Conservation (phyloP, 768 basidiomycete species). For the Mycena kentingensis region DNA sequence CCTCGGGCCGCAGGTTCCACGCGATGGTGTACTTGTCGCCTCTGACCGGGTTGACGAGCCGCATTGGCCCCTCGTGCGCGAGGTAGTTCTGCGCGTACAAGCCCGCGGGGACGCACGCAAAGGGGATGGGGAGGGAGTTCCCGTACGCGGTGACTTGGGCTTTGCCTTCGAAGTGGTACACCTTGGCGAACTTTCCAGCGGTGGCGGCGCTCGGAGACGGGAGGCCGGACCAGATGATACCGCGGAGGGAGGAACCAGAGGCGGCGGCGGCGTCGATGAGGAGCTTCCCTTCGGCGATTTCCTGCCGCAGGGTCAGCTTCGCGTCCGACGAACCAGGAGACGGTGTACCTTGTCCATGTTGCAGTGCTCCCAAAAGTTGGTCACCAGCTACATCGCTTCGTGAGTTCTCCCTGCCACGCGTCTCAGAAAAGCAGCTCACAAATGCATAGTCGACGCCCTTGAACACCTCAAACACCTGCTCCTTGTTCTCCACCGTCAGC, state of each 20-base stretch:
- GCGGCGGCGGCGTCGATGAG: slow-evolving; percentile 16
- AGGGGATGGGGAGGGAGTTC: slow-evolving; percentile 7
- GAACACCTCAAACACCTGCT: slow-evolving; percentile 6
- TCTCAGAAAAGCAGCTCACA: neutral
- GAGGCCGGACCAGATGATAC: slow-evolving; percentile 19
- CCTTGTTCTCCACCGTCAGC: slow-evolving; percentile 7
- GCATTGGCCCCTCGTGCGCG: slow-evolving; percentile 4
- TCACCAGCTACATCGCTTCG: neutral
- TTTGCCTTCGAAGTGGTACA: slow-evolving; percentile 21
- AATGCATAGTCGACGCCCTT: slow-evolving; percentile 10
- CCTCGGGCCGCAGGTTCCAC: slow-evolving; percentile 15
- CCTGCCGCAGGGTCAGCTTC: neutral
- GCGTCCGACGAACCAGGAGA: neutral
- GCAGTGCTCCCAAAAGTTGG: slow-evolving; percentile 22
- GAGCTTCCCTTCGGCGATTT: slow-evolving; percentile 18
- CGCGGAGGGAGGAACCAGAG: neutral
- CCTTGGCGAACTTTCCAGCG: slow-evolving; percentile 16
- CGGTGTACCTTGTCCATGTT: slow-evolving; percentile 7
- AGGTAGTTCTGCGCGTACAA: slow-evolving; percentile 16
- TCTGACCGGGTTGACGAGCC: neutral
- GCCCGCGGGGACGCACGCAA: slow-evolving; percentile 15
- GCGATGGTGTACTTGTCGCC: slow-evolving; percentile 8
- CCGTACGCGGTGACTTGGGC: slow-evolving; percentile 13
- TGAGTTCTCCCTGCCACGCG: neutral
- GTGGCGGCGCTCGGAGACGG: slow-evolving; percentile 7